Conservation (phyloP, 768 basidiomycete genomes). For the Auriculariales sp. region DNA sequence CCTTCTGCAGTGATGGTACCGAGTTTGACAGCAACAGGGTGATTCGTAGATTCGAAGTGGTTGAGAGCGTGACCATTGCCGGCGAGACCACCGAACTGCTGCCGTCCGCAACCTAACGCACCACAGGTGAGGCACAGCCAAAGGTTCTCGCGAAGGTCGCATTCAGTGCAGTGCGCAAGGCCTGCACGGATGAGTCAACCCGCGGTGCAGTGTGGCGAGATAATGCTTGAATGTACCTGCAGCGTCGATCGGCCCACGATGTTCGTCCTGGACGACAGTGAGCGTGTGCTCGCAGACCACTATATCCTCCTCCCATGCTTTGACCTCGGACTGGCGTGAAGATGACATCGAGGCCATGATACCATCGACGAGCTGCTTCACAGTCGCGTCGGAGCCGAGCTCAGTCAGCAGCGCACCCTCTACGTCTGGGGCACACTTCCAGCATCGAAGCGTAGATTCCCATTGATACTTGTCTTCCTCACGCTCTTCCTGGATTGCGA, state of each 20-base stretch:
- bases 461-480: constrained; percentile 84
- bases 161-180: constrained; percentile 66
- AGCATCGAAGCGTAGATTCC: constrained; percentile 53
- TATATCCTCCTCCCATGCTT: constrained; percentile 97
- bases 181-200: constrained; percentile 25
- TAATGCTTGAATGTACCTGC: constrained; percentile 33
- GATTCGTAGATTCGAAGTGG: constrained; percentile 59
- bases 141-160: constrained; percentile 79
- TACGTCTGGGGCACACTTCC: constrained; percentile 42
- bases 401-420: constrained; percentile 32
- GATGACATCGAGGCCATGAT: constrained; percentile 77
- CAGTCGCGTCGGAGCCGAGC: constrained; percentile 12
- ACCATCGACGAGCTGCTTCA: constrained; percentile 41
- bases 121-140: constrained; percentile 96
- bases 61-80: constrained; percentile 84
- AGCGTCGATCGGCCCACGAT: constrained; percentile 31
- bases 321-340: constrained; percentile 83
- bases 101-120: constrained; percentile 73
- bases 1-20: constrained; percentile 97
- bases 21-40: constrained; percentile 79
- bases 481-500: constrained; percentile 74
- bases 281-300: constrained; percentile 69
- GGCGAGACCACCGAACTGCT: constrained; percentile 64
- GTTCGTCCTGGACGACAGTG: constrained; percentile 35
- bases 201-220: no score